These are phyloP conservation scores for Neurospora intermedia DNA, from an alignment of 495 filamentous ascomycete species.

Conservation along the genomic window DNA sequence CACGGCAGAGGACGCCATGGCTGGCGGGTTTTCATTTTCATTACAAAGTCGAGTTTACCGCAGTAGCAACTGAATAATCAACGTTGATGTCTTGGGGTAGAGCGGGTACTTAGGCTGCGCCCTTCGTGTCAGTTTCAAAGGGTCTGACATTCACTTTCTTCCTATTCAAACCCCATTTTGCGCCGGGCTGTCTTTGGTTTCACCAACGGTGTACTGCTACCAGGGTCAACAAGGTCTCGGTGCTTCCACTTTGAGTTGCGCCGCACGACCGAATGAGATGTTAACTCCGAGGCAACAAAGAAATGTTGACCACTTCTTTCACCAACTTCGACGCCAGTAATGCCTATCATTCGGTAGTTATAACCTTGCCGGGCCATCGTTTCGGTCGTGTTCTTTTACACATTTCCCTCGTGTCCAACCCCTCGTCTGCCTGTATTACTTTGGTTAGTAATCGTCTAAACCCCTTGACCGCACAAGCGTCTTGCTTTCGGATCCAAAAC, in stretches of 20 bases:
- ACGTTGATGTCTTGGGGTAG: not conserved
- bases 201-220: not conserved
- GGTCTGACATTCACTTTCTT: not conserved
- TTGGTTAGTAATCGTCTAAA: not conserved
- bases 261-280: not conserved
- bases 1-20: slow-evolving; percentile 1
- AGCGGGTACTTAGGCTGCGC: not conserved
- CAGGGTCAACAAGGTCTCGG: not conserved
- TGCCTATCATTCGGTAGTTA: not conserved
- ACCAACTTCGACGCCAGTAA: not conserved
- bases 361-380: not conserved
- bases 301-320: not conserved
- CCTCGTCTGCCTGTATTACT: not conserved
- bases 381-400: not conserved
- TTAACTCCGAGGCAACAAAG: not conserved
- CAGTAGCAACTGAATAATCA: slow-evolving; percentile 11
- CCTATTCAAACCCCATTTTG: not conserved
- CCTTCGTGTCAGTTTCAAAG: not conserved
- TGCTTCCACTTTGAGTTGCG: not conserved
- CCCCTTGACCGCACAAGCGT: not conserved
- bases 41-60: slow-evolving; percentile 13
- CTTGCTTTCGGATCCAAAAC: not conserved
- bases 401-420: not conserved
- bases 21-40: slow-evolving; percentile 17
- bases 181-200: not conserved